A percentile compares a stretch with the other conserved stretches of the same genome.
Evolutionary conservation across 352 stramenopile species (phyloP).

Genomic region (Saprolegnia parasitica): DNA sequence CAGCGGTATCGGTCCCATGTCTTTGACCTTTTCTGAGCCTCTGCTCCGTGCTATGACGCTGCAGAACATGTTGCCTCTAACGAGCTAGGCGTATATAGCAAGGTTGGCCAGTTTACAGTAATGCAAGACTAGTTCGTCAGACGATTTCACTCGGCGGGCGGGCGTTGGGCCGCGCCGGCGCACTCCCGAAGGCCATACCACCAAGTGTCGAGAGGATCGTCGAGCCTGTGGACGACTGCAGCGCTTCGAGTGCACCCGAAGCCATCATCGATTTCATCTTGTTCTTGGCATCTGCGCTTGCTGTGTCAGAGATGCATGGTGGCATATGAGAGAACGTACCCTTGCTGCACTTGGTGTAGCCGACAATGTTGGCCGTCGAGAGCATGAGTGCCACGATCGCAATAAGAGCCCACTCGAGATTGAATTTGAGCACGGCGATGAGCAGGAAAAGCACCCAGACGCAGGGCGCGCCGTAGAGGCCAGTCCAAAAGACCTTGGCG

Average conservation of each 20-base stretch:
- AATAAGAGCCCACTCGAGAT: conserved; percentile 93
- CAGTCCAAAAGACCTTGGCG: conserved; percentile 92
- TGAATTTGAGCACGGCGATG: conserved; percentile 90
- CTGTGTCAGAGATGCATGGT: background rate
- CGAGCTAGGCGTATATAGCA: background rate
- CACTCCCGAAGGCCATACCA: conserved; percentile 44
- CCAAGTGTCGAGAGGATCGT: conserved; percentile 75
- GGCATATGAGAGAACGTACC: conserved; percentile 41
- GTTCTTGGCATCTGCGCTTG: conserved; percentile 53
- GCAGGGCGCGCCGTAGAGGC: conserved; percentile 91
- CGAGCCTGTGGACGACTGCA: conserved; percentile 59
- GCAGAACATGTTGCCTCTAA: too few relatives aligned
- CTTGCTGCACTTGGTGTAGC: conserved; percentile 97
- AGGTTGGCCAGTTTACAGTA: background rate
- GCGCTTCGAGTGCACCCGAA: conserved; percentile 58
- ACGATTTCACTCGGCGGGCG: background rate
- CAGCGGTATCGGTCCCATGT: too few relatives aligned
- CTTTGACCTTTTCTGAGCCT: too few relatives aligned
- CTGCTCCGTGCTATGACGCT: too few relatives aligned
- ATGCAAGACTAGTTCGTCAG: background rate
- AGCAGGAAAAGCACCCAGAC: conserved; percentile 90
- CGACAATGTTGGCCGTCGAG: conserved; percentile 94
- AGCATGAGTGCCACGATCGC: conserved; percentile 90
- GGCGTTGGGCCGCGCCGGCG: background rate
- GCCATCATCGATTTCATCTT: conserved; percentile 84